These are phyloP conservation scores for Teratosphaeria nubilosa DNA, from an alignment of 2,329 filamentous ascomycete genomes.

Conservation along the genomic window DNA sequence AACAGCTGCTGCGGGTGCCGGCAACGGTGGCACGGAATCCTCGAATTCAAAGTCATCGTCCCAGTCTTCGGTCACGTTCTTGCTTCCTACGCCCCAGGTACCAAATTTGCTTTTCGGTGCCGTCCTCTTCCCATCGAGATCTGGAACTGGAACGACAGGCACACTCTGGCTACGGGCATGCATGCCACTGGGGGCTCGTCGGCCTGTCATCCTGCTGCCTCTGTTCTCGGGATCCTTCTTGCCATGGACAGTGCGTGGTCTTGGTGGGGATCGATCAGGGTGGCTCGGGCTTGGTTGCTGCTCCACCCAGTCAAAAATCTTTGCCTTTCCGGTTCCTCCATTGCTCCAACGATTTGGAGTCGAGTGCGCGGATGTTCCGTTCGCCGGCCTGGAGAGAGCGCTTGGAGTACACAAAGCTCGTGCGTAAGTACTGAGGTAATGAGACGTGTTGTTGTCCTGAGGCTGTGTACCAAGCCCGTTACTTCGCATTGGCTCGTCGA, in stretches of 20 bases:
- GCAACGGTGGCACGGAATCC: constrained; percentile 34
- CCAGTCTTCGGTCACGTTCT: constrained; percentile 77
- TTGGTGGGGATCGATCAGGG: constrained; percentile 49
- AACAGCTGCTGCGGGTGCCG: constrained; percentile 13
- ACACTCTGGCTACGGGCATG: constrained; percentile 77
- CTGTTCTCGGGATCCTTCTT: constrained; percentile 63
- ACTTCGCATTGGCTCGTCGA: constrained; percentile 17
- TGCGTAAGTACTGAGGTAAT: neutral
- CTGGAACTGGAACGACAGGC: constrained; percentile 57
- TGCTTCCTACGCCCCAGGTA: constrained; percentile 71
- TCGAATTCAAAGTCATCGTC: constrained; percentile 80
- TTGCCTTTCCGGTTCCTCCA: constrained; percentile 40
- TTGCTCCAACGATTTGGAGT: constrained; percentile 29
- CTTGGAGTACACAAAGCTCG: constrained; percentile 18
- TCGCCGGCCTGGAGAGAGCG: constrained; percentile 8
- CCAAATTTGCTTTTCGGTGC: constrained; percentile 61
- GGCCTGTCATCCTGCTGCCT: constrained; percentile 57
- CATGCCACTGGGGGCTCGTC: constrained; percentile 56
- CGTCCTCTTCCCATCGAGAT: constrained; percentile 44
- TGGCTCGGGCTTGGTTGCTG: constrained; percentile 51
- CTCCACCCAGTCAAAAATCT: constrained; percentile 62
- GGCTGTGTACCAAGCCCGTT: constrained; percentile 24
- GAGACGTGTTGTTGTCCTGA: constrained; percentile 20
- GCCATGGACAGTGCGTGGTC: constrained; percentile 65
- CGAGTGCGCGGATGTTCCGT: constrained; percentile 23